Base-by-base conservation (phyloP, 164 flowering plant genomes). In the Dillenia turbinata region DNA sequence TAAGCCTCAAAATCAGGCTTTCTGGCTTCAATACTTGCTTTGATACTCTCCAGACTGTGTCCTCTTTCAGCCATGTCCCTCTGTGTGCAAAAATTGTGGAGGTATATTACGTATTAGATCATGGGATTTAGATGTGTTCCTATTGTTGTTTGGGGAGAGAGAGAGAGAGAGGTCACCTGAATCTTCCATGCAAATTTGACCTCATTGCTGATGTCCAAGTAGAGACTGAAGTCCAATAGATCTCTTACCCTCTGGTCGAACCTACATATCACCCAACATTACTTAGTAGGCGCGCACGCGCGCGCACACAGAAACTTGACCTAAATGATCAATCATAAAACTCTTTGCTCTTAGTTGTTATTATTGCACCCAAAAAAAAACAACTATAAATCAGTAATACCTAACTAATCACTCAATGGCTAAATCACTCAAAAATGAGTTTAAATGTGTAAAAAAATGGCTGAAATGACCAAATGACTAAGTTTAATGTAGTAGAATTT, bases 21-120 rank as follows among this genome's bases (percentile, higher is more conserved):
- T 59, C 99, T 72, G 49, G 97, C 99, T 84, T 94, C 95, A 17
- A 94, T 94, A 71, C 99, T 94, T 12, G 97, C 97, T 69, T 91
- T 91, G 69, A 94, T 94, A 74, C 96, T 90, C 59, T 94, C 99
- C 12, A 94, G 89, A 56, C 99, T 94, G 84, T 94, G 99, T 10
- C 99, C 99, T 73, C 99, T 75, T 73, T 94, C 99, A 10, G 93
- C 95, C 99, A 94, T 94, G 85, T 94, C 99, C 69, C 99, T 87
- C 99, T 94, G 76, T 71, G 40, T 33, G 40, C 40, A 33, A 33
- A 19, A 69, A 44, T 17, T 5, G 44, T 47, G 16, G 17, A 33
- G 40, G 0, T 33, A 33, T 33, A 5, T 33, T 33, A 33, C 4
- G 6, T 5, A 4, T 33, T 5, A 4, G 40, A 33, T 33, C 7